These are phyloP conservation scores for Yamadazyma triangularis DNA, from an alignment of 1,139 yeast genomes.

Conservation along the genomic window DNA sequence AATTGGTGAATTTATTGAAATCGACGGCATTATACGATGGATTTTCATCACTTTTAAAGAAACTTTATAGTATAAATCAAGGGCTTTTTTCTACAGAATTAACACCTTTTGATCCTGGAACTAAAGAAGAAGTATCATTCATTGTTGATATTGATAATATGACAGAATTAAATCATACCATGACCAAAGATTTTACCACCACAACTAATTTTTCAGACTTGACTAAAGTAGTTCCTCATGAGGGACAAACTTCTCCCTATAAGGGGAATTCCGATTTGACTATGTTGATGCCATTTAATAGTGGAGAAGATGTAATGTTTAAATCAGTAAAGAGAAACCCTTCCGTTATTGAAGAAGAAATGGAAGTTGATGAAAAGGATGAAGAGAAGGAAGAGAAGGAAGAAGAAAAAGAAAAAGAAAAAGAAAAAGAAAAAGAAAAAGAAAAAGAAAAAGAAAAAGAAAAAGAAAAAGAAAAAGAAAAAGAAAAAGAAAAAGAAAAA, in stretches of 20 bases:
- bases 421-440: conserved; percentile 1
- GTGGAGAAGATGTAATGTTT: too few relatives aligned
- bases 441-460: background rate
- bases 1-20: conserved; percentile 29
- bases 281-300: conserved; percentile 29
- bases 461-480: background rate
- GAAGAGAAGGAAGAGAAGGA: too few relatives aligned
- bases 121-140: conserved; percentile 29
- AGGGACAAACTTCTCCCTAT: conserved; percentile 7
- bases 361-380: too few relatives aligned
- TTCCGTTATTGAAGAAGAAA: background rate
- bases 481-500: too few relatives aligned
- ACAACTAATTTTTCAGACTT: conserved; percentile 21
- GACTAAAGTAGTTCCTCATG: conserved; percentile 22
- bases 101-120: conserved; percentile 19
- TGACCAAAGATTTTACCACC: conserved; percentile 13
- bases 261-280: conserved; percentile 34
- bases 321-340: conserved; percentile 1
- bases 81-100: conserved; percentile 23
- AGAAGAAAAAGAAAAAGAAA: background rate
- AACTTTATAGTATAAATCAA: conserved; percentile 28
- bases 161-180: conserved; percentile 7
- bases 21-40: conserved; percentile 25
- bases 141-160: conserved; percentile 30
- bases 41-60: conserved; percentile 22